Evolutionary conservation across 1,284 basidiomycete genomes (phyloP), one percentile per base, ranked within the genome.

Genomic region (Wolfiporia cocos): DNA sequence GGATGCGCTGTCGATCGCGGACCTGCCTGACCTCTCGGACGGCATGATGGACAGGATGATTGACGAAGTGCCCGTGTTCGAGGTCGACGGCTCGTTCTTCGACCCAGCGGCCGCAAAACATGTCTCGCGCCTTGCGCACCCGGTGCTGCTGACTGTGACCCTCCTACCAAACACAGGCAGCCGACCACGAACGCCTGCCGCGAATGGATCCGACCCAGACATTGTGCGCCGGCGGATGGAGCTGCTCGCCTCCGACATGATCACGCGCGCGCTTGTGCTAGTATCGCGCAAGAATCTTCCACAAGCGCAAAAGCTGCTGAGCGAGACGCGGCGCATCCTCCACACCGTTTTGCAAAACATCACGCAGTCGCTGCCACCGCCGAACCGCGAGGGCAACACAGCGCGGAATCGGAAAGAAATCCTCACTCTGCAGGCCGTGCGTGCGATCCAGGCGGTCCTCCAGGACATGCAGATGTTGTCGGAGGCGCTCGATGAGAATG

Each of bases 221-320:
- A 91, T 97, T 51, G 83, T 94, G 19, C 78, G 92, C n/a, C 74
- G 93, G 30, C 70, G 93, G 22, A 94, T 95, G 87, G 93, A 97
- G 66, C 76, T 96, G 4, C 75, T 96, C 21, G 84, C 89, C 11
- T 86, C 84, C 21, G 93, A 97, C 64, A 96, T 96, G 90, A 89
- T 96, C 57, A 93, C 91, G 1, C 83, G 93, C 17, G 86, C 88
- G 6, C 74, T 97, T 20, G 84, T 96, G 18, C 75, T 95, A 22
- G 91, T 95, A 35, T 87, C 87, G 15, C 72, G 91, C 53, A 81
- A 88, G 58, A 94, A 94, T 61, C 88, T 81, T 62, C 70, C 77
- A 1, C 89, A 92, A 50, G 93, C 93, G 2, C 81, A 86, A 55
- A 85, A 86, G 53, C 85, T 96, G 43, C 75, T 96, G 61, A 76